A percentile compares a stretch with the other conserved stretches of the same genome.
phyloP scores from a whole-genome alignment of 2,329 filamentous ascomycete species.

The Paecilomyces fulvus region DNA sequence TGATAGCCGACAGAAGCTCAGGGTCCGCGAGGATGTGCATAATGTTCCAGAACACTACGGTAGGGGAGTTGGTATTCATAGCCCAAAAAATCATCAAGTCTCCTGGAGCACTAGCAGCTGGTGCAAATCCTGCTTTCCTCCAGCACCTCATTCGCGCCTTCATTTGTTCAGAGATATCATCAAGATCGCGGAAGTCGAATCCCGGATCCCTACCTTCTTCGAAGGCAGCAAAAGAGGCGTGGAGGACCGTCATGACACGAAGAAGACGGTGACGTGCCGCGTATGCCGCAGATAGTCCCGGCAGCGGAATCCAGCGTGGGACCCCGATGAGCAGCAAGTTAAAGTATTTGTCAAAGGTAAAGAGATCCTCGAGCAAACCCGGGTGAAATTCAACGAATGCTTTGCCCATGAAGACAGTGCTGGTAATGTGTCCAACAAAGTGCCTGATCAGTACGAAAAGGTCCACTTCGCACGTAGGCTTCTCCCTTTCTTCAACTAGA shows the following conservation, averaged over 20 bases:
- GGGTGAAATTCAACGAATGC: slow-evolving; percentile 46
- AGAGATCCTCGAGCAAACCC: slow-evolving; percentile 47
- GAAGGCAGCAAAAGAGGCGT: slow-evolving; percentile 34
- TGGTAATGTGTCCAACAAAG: slow-evolving; percentile 45
- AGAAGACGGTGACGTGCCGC: slow-evolving; percentile 37
- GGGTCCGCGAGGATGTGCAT: slow-evolving; percentile 38
- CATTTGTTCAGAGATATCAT: slow-evolving; percentile 40
- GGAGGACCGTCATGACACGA: slow-evolving; percentile 32
- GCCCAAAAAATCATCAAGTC: slow-evolving; percentile 49
- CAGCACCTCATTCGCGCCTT: slow-evolving; percentile 34
- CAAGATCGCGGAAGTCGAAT: slow-evolving; percentile 39
- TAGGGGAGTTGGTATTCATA: slow-evolving; percentile 45
- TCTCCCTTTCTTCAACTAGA: slow-evolving; percentile 31
- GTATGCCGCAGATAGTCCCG: slow-evolving; percentile 41
- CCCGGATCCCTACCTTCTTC: slow-evolving; percentile 36
- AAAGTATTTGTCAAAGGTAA: slow-evolving; percentile 47
- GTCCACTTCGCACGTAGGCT: slow-evolving; percentile 39
- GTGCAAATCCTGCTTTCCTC: slow-evolving; percentile 27
- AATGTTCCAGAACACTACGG: slow-evolving; percentile 45
- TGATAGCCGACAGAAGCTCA: slow-evolving; percentile 33
- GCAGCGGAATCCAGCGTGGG: slow-evolving; percentile 48
- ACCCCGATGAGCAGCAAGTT: slow-evolving; percentile 47
- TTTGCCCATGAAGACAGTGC: slow-evolving; percentile 44
- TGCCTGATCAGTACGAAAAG: slow-evolving; percentile 47
- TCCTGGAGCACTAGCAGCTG: slow-evolving; percentile 28